phyloP scores from a whole-genome alignment of 1,284 basidiomycete genomes.

The Bondarzewia mesenterica region DNA sequence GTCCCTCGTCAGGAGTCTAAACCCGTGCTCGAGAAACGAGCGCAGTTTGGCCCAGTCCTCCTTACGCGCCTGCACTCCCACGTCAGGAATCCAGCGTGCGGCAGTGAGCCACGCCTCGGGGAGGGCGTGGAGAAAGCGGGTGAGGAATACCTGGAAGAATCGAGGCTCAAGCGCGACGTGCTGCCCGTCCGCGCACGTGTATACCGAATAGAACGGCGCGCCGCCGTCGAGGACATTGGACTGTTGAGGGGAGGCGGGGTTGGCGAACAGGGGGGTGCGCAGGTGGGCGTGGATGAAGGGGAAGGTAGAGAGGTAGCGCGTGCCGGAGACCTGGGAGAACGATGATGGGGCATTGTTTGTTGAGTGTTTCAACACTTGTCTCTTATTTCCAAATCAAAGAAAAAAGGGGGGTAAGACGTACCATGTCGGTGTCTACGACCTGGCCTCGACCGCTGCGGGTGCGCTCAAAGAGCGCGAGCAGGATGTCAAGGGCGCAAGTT shows the following conservation, averaged over 20 bases:
- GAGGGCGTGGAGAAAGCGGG: constrained; percentile 45
- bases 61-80: constrained; percentile 40
- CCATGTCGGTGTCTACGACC: constrained; percentile 76
- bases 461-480: constrained; percentile 70
- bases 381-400: no score
- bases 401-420: constrained; percentile 17
- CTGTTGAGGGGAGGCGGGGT: constrained; percentile 18
- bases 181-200: constrained; percentile 62
- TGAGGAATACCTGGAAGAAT: constrained; percentile 58
- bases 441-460: constrained; percentile 59
- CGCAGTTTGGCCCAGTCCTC: constrained; percentile 55
- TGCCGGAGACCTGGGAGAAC: constrained; percentile 57
- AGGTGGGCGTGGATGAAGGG: constrained; percentile 46
- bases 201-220: constrained; percentile 73
- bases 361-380: no score
- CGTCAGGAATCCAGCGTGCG: constrained; percentile 41
- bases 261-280: constrained; percentile 23
- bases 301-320: constrained; percentile 69
- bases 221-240: constrained; percentile 69
- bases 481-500: constrained; percentile 65
- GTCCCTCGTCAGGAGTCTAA: constrained; percentile 51
- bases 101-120: constrained; percentile 23
- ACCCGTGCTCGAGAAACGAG: constrained; percentile 55
- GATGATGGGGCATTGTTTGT: background rate
- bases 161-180: constrained; percentile 74